A percentile compares a stretch with the other conserved stretches of the same genome.
Conservation (phyloP, 345 rosid species). For the Dipteronia dyeriana region DNA sequence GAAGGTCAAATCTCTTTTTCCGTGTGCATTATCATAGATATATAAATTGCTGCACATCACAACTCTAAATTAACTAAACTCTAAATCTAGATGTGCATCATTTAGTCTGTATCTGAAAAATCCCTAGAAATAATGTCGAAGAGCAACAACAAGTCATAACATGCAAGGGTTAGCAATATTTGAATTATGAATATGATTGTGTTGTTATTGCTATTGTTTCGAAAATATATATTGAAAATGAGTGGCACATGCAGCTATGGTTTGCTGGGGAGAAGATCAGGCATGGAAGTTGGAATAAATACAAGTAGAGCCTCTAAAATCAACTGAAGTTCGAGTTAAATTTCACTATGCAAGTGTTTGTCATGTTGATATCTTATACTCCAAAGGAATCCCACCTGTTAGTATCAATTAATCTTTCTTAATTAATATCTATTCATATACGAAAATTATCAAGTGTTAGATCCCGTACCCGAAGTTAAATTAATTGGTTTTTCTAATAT, state of each 20-base stretch:
- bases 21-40: too few relatives aligned
- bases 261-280: slow-evolving; percentile 56
- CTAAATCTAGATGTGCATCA: too few relatives aligned
- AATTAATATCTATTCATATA: too few relatives aligned
- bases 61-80: too few relatives aligned
- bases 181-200: neutral
- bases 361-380: slow-evolving; percentile 49
- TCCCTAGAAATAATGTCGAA: neutral
- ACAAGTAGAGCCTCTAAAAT: slow-evolving; percentile 66
- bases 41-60: too few relatives aligned
- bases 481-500: neutral
- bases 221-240: neutral
- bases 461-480: too few relatives aligned
- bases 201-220: neutral
- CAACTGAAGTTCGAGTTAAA: slow-evolving; percentile 61
- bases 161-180: slow-evolving; percentile 19
- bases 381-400: slow-evolving; percentile 43
- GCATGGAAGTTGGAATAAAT: too few relatives aligned
- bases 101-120: too few relatives aligned
- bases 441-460: too few relatives aligned
- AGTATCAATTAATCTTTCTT: neutral
- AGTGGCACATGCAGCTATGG: slow-evolving; percentile 36
- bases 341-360: slow-evolving; percentile 65
- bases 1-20: too few relatives aligned
- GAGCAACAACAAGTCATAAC: slow-evolving; percentile 14